Conservation (phyloP, 2,329 filamentous ascomycete genomes). For the Fusarium veterinarium region DNA sequence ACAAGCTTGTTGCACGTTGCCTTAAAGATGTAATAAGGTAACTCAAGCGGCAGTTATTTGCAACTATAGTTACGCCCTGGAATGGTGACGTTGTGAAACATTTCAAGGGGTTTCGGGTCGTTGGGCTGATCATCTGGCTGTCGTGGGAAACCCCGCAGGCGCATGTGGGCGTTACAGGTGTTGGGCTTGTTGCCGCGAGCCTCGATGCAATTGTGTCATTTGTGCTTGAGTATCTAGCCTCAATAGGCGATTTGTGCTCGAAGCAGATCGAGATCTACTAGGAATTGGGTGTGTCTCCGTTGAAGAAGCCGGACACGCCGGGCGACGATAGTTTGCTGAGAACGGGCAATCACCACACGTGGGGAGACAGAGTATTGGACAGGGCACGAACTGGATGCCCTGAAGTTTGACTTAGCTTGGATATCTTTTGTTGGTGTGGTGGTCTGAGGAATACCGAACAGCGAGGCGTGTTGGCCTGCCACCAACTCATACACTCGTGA, state of each 20-base stretch:
- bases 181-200: neutral
- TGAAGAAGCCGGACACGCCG: conserved; percentile 21
- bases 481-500: neutral
- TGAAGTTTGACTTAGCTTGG: conserved; percentile 14
- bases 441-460: conserved; percentile 6
- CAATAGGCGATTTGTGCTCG: conserved; percentile 7
- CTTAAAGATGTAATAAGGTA: neutral
- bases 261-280: conserved; percentile 30
- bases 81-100: conserved; percentile 21
- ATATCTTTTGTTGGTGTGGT: conserved; percentile 26
- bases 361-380: conserved; percentile 18
- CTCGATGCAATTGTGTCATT: conserved; percentile 25
- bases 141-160: neutral
- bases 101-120: neutral
- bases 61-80: conserved; percentile 3
- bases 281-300: neutral
- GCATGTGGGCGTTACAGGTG: neutral
- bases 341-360: conserved; percentile 22
- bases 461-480: conserved; percentile 3
- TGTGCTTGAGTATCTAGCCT: conserved; percentile 23
- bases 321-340: conserved; percentile 5
- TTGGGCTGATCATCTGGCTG: neutral
- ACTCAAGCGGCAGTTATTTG: conserved; percentile 13
- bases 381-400: conserved; percentile 16
- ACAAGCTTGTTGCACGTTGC: conserved; percentile 11